Evolutionary conservation across 106 monocot genomes (phyloP).

Genomic region (Iris macrosiphon): DNA sequence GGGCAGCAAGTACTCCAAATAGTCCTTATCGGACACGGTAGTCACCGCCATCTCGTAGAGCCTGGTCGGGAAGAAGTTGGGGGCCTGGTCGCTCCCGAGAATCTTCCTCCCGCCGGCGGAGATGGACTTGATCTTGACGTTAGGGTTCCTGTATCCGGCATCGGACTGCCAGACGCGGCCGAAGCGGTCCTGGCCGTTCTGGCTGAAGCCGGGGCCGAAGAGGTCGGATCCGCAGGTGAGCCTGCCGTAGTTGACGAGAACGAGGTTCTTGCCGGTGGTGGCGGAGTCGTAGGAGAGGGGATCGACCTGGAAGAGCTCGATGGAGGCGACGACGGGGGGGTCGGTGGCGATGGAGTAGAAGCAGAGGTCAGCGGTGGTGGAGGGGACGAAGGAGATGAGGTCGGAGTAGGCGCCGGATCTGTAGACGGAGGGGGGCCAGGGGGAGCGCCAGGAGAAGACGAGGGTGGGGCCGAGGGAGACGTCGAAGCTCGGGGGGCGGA

Average conservation of each 20-base stretch:
- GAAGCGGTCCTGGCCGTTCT: constrained; percentile 49
- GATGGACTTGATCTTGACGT: constrained; percentile 33
- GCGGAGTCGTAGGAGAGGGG: constrained; percentile 48
- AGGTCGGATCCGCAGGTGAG: constrained; percentile 38
- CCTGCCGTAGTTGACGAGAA: constrained; percentile 71
- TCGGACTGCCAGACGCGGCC: constrained; percentile 66
- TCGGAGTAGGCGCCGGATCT: constrained; percentile 82
- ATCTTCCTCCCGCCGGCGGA: constrained; percentile 43
- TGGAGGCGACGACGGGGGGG: constrained; percentile 68
- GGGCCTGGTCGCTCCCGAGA: constrained; percentile 36
- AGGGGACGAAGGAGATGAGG: constrained; percentile 36
- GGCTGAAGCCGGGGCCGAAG: constrained; percentile 67
- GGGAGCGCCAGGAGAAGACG: constrained; percentile 78
- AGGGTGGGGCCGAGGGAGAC: constrained; percentile 77
- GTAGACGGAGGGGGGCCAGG: constrained; percentile 66
- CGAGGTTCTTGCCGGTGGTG: constrained; percentile 30
- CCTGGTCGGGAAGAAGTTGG: constrained; percentile 51
- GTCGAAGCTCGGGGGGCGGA: constrained; percentile 74
- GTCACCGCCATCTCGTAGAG: constrained; percentile 61
- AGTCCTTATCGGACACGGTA: constrained; percentile 15
- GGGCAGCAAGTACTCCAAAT: constrained; percentile 45
- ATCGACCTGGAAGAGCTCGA: constrained; percentile 52
- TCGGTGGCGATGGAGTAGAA: constrained; percentile 94
- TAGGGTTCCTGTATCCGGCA: constrained; percentile 26
- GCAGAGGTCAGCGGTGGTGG: constrained; percentile 65